Evolutionary conservation across 1,139 yeast species (phyloP).

Genomic region (Pichia sp.): DNA sequence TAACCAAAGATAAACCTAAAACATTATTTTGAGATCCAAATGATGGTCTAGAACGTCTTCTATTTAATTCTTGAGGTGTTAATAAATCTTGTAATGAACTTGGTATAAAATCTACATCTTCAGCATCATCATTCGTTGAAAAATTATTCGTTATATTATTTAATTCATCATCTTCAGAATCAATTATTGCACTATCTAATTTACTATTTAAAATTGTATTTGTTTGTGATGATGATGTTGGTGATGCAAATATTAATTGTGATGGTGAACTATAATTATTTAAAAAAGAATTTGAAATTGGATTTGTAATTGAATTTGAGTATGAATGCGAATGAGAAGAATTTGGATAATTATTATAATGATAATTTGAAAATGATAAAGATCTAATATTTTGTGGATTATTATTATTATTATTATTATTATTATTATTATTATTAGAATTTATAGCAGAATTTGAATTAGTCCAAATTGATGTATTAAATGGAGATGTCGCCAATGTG

Average conservation of each 20-base stretch:
- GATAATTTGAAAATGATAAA: slow-evolving; percentile 4
- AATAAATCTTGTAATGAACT: slow-evolving; percentile 64
- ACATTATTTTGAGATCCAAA: slow-evolving; percentile 11
- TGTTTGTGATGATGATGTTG: not conserved
- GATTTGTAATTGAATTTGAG: not conserved
- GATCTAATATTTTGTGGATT: slow-evolving; percentile 3
- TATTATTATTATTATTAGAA: not conserved
- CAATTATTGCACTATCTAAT: slow-evolving; percentile 16
- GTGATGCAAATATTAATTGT: slow-evolving; percentile 3
- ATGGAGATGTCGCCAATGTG: slow-evolving; percentile 11
- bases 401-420: not conserved
- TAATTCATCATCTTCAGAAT: slow-evolving; percentile 19
- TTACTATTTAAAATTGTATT: not conserved
- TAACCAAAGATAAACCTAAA: not conserved
- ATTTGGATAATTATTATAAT: not conserved
- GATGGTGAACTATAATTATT: slow-evolving; percentile 1
- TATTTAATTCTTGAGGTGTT: slow-evolving; percentile 67
- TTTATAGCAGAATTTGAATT: not conserved
- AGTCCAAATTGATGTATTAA: slow-evolving; percentile 9
- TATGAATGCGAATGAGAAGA: not conserved
- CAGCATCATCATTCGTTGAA: slow-evolving; percentile 16
- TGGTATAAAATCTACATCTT: slow-evolving; percentile 67
- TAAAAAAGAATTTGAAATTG: not conserved
- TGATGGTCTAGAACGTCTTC: slow-evolving; percentile 53
- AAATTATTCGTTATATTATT: not conserved